Base-by-base conservation (phyloP, 176 grass and related monocot genomes). In the Poa pratensis region DNA sequence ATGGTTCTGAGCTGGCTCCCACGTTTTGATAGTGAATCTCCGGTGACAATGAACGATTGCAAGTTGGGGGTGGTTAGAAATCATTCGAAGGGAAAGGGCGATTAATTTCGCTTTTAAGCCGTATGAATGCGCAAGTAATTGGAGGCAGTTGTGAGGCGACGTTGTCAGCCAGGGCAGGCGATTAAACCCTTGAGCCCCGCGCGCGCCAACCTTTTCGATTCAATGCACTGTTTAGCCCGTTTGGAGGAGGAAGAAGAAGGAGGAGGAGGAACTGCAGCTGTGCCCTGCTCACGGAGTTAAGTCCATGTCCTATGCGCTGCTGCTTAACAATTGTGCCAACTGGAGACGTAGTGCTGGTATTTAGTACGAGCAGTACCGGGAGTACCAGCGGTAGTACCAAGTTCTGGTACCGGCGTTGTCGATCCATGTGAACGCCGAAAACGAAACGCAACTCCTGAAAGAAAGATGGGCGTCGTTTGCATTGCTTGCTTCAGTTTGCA, bases 101-200 rank as follows among this genome's bases (percentile, higher is more conserved):
- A 90, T 94, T 90, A 88, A 94, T 75, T 92, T 26, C 12, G 82
- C 89, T 85, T 89, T 93, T 93, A 97, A 97, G 53, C 90, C 91
- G 53, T 90, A 90, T 97, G 88, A 97, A 97, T 94, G 94, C 91
- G 46, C 52, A 73, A 97, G 94, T 97, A 94, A 96, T 94, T 91
- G 94, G 79, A 88, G 91, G 76, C 91, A 87, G 94, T 88, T 97
- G 89, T 57, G 62, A 80, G 19, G 50, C 49, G 49, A 51, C 14
- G 77, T 57, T 49, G 74, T 89, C 82, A 88, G 86, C 32, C 57
- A 69, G 28, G 22, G 69, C 87, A 57, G 76, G 64, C 62, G 87
- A 89, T 87, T 83, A 86, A 87, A 87, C 76, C 10, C 39, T 9
- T 0, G 13, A 49, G 46, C 46, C 46, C n/a, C 51, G 8, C 58